A percentile compares a stretch with the other conserved stretches of the same genome.
Conservation (phyloP, 2,329 filamentous ascomycete genomes). For the Stenocarpella maydis region DNA sequence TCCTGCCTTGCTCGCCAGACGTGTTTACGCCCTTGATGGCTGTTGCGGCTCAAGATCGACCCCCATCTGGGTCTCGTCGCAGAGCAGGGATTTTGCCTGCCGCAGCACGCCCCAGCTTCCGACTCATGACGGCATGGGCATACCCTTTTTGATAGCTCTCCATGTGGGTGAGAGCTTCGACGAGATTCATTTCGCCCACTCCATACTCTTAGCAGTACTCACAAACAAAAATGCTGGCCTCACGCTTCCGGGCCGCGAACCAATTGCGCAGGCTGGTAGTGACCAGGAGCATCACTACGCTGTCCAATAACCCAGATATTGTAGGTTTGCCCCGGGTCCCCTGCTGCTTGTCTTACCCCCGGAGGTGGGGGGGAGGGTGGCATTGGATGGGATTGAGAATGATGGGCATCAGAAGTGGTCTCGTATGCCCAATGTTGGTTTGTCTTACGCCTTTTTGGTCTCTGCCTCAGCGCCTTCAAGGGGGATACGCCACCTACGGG, state of each 20-base stretch:
- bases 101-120: background rate
- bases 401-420: background rate
- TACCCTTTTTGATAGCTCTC: conserved; percentile 7
- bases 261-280: conserved; percentile 38
- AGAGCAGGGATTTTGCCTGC: conserved; percentile 32
- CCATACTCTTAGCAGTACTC: too few relatives aligned
- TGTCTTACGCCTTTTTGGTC: background rate
- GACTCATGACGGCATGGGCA: conserved; percentile 32
- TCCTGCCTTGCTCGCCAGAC: too few relatives aligned
- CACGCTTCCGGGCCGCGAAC: conserved; percentile 40
- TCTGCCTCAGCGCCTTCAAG: background rate
- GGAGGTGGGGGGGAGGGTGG: too few relatives aligned
- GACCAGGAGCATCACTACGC: conserved; percentile 52
- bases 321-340: conserved; percentile 49
- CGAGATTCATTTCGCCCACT: background rate
- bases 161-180: background rate
- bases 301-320: conserved; percentile 62
- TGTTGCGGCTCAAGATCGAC: background rate
- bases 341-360: background rate
- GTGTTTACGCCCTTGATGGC: background rate
- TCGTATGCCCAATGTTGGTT: background rate
- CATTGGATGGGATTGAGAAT: too few relatives aligned
- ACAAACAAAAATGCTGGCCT: conserved; percentile 43
- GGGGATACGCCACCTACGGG: background rate
- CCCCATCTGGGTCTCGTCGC: background rate